Evolutionary conservation across 1,139 yeast genomes (phyloP), one percentile per base, ranked within the genome.

Genomic region (Trichomonascaceae sp.): DNA sequence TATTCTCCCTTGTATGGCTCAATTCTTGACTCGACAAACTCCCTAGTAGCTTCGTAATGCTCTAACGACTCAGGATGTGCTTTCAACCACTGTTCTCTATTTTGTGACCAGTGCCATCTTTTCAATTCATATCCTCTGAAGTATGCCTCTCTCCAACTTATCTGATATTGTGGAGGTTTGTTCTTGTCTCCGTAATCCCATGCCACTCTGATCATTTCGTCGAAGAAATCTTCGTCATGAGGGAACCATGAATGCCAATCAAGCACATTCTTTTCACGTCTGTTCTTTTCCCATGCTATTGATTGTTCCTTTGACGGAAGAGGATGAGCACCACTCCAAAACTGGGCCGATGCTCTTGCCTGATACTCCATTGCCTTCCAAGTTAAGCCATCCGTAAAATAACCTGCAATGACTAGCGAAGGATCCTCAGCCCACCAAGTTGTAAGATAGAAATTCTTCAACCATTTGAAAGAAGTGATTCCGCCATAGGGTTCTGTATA

Each of bases 391-490:
- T 62, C 65, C 6, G 58, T 59, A 44, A 62, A 53, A 18, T 53
- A 48, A 7, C 64, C 59, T 5, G 60, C 48, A 8, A 61, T 49
- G 1, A 57, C 65, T 36, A 62, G 49, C 20, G 61, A 56, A 13
- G 63, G 57, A 46, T 62, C 65, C 24, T 57, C 54, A 19, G 60
- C 60, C 64, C 64, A 62, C 64, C 64, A 62, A 1, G 65, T 62
- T 1, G 62, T 58, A 55, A 62, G 60, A 52, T 58, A 62, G 18
- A 58, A 43, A 48, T 61, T 62, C 20, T 52, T 50, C 22, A 62
- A 45, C 32, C 57, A 56, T 43, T 50, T 53, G 32, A 27, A 27
- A 30, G 49, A 46, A 10, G 50, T 46, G 24, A 61, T 52, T 3
- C 64, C 65, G 10, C 50, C 50, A 39, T 49, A 56, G 20, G 52